These are phyloP conservation scores for Boletus insuetus DNA, from an alignment of 768 basidiomycete species.

Conservation along the genomic window DNA sequence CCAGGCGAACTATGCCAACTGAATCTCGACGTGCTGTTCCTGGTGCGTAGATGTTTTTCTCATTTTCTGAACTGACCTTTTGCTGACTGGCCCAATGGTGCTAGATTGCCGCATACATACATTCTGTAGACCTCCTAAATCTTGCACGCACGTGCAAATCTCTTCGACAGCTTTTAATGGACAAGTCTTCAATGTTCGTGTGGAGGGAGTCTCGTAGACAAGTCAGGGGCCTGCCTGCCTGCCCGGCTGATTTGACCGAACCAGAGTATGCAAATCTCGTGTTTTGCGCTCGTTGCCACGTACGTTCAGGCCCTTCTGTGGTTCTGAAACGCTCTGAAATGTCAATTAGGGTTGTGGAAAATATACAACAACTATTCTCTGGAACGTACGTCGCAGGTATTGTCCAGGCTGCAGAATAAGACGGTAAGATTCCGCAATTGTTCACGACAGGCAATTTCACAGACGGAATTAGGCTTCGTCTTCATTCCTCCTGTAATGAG, in stretches of 20 bases:
- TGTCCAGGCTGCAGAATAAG: constrained; percentile 1
- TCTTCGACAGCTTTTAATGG: constrained; percentile 37
- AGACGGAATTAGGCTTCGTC: not conserved
- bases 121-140: constrained; percentile 28
- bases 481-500: not conserved
- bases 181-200: constrained; percentile 24
- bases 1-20: constrained; percentile 1
- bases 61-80: not conserved
- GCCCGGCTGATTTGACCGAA: constrained; percentile 43
- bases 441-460: not conserved
- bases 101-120: constrained; percentile 40
- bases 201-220: constrained; percentile 27
- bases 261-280: constrained; percentile 41
- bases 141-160: constrained; percentile 40
- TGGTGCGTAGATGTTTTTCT: not conserved
- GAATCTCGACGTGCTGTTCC: constrained; percentile 11
- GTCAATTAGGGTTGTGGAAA: constrained; percentile 7
- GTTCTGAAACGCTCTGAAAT: not conserved
- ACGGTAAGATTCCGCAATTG: not conserved
- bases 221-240: constrained; percentile 37
- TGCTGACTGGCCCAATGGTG: not conserved
- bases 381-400: constrained; percentile 13
- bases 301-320: not conserved
- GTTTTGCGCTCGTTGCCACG: constrained; percentile 26
- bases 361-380: not conserved